phyloP scores from a whole-genome alignment of 2,329 filamentous ascomycete species.

The Pochonia chlamydosporia region DNA sequence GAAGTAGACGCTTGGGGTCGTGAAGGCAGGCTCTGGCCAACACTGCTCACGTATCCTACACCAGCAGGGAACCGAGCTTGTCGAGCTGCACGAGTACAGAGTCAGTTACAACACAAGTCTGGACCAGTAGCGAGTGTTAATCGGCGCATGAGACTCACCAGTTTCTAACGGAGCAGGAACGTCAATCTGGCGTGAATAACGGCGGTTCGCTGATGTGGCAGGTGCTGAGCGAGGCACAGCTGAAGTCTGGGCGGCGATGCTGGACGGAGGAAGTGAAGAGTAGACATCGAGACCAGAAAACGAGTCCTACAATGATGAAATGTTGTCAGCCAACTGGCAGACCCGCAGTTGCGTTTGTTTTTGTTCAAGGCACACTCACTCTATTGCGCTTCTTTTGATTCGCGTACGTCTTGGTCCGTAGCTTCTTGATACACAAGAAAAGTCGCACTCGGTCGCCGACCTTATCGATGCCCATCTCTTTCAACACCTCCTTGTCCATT shows the following conservation, averaged over 20 bases:
- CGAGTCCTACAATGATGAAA: constrained; percentile 57
- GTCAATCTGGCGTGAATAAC: constrained; percentile 59
- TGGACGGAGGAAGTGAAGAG: constrained; percentile 31
- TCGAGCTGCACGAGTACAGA: constrained; percentile 39
- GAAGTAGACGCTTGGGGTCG: constrained; percentile 26
- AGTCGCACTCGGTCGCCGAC: constrained; percentile 93
- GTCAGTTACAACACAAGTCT: constrained; percentile 41
- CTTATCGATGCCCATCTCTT: constrained; percentile 98
- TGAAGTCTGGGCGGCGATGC: constrained; percentile 47
- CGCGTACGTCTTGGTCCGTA: constrained; percentile 69
- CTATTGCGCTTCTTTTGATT: constrained; percentile 80
- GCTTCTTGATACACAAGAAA: constrained; percentile 77
- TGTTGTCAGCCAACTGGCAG: constrained; percentile 2
- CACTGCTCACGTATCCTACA: constrained; percentile 40
- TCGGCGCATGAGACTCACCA: too few species aligned
- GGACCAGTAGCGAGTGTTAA: too few species aligned
- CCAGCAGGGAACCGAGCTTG: constrained; percentile 52
- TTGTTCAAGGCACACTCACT: constrained; percentile 44
- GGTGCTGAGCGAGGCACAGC: constrained; percentile 46
- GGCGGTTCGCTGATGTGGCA: constrained; percentile 41
- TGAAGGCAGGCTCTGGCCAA: constrained; percentile 35
- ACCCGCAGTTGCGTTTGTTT: not conserved
- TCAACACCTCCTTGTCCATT: constrained; percentile 92
- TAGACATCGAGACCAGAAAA: constrained; percentile 71
- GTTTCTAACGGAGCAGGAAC: constrained; percentile 34